Evolutionary conservation across 805 yeast species (phyloP).

Genomic region (Wickerhamomyces xylosicus): DNA sequence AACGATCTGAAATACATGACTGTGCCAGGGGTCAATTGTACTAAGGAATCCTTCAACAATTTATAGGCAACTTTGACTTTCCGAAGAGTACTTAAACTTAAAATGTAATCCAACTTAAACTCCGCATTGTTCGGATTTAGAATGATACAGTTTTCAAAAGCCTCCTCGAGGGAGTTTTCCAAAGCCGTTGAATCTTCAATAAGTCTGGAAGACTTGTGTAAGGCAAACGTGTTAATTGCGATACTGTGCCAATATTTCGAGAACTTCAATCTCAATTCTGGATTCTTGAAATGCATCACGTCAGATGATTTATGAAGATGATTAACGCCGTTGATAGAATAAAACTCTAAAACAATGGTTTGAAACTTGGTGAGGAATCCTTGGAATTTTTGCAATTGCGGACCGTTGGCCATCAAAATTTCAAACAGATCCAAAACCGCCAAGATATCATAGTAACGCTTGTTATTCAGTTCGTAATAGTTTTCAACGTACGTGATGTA

Average conservation of each 20-base stretch:
- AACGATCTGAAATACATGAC: constrained; percentile 50
- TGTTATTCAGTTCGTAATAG: constrained; percentile 24
- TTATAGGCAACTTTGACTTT: constrained; percentile 32
- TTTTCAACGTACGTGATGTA: constrained; percentile 30
- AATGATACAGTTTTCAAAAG: constrained; percentile 10
- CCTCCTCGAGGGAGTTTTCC: neutral
- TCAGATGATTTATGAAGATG: constrained; percentile 2
- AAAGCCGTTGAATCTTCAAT: neutral
- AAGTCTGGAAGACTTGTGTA: neutral
- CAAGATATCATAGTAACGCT: constrained; percentile 27
- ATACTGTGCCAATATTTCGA: constrained; percentile 10
- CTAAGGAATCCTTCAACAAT: constrained; percentile 34
- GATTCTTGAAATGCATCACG: neutral
- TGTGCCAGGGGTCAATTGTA: constrained; percentile 14
- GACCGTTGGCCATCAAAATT: neutral
- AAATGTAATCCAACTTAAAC: constrained; percentile 33
- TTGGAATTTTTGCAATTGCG: constrained; percentile 1
- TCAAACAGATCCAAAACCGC: constrained; percentile 13
- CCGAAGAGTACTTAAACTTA: constrained; percentile 33
- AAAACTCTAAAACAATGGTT: constrained; percentile 7
- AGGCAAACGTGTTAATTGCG: constrained; percentile 1
- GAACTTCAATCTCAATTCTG: constrained; percentile 1
- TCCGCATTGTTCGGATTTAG: constrained; percentile 3
- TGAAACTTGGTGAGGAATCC: constrained; percentile 5
- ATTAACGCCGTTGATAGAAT: constrained; percentile 4